Conservation (phyloP, 2,329 filamentous ascomycete genomes). For the Ascochyta rabiei region DNA sequence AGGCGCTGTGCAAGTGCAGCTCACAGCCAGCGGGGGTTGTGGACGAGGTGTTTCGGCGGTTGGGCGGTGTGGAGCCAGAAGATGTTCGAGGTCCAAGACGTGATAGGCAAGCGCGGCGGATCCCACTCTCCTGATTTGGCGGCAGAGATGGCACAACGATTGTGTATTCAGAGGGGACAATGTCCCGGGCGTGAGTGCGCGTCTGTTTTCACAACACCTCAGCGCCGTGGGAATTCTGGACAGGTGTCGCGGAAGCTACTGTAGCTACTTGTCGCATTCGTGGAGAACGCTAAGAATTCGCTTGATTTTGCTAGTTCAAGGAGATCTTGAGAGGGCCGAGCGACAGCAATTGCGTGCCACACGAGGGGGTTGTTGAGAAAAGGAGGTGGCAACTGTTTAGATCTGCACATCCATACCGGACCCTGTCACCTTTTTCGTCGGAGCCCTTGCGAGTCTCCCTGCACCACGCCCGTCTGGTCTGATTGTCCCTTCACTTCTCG, state of each 20-base stretch:
- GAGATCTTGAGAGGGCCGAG: slow-evolving; percentile 13
- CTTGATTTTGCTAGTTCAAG: slow-evolving; percentile 26
- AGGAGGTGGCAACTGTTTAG: slow-evolving; percentile 22
- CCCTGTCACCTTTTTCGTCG: slow-evolving; percentile 8
- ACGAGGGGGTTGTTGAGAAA: slow-evolving; percentile 9
- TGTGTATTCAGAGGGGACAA: slow-evolving; percentile 3
- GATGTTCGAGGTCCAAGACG: slow-evolving; percentile 32
- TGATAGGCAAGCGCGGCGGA: slow-evolving; percentile 36
- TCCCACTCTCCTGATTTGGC: slow-evolving; percentile 16
- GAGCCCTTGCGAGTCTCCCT: slow-evolving; percentile 6
- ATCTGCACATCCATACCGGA: slow-evolving; percentile 8
- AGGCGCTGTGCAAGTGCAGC: slow-evolving; percentile 14
- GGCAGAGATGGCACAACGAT: slow-evolving; percentile 5
- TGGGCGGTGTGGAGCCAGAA: slow-evolving; percentile 38
- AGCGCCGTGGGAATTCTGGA: slow-evolving; percentile 20
- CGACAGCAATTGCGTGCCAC: slow-evolving; percentile 8
- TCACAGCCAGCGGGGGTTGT: slow-evolving; percentile 23
- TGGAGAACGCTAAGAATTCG: slow-evolving; percentile 29
- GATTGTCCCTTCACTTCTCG: slow-evolving; percentile 46
- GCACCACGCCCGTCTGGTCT: slow-evolving; percentile 38
- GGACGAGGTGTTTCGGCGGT: slow-evolving; percentile 33
- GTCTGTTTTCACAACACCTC: background rate
- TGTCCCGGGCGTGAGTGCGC: background rate
- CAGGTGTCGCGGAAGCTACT: slow-evolving; percentile 33
- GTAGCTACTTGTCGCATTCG: slow-evolving; percentile 20